A percentile compares a stretch with the other conserved stretches of the same genome.
Conservation (phyloP, 1,139 yeast genomes). For the Wickerhamomyces sp. region DNA sequence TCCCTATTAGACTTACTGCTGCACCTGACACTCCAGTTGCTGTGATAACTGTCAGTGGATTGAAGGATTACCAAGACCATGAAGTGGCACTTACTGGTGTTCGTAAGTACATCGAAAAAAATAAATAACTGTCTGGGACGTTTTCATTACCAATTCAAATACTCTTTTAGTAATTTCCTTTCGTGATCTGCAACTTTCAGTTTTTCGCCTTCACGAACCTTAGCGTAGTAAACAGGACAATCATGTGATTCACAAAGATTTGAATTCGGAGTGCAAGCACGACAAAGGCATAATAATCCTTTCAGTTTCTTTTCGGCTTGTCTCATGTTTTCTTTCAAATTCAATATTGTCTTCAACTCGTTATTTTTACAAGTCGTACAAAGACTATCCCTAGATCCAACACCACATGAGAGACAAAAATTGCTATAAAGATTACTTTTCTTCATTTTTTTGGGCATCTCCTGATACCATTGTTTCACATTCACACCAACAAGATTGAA, state of each 20-base stretch:
- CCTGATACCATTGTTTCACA: slow-evolving; percentile 71
- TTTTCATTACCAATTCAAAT: slow-evolving; percentile 13
- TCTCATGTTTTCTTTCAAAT: slow-evolving; percentile 19
- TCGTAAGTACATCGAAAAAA: not conserved
- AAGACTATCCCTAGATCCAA: slow-evolving; percentile 16
- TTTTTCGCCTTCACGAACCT: slow-evolving; percentile 25
- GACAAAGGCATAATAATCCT: slow-evolving; percentile 25
- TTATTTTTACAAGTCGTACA: slow-evolving; percentile 35
- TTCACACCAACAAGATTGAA: slow-evolving; percentile 83
- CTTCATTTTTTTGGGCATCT: slow-evolving; percentile 46
- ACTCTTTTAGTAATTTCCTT: slow-evolving; percentile 4
- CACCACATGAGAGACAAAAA: slow-evolving; percentile 21
- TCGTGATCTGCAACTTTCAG: slow-evolving; percentile 10
- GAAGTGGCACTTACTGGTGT: slow-evolving; percentile 26
- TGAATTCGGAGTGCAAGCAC: slow-evolving; percentile 24
- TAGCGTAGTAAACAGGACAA: slow-evolving; percentile 34
- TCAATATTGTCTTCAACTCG: slow-evolving; percentile 22
- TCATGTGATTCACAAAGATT: slow-evolving; percentile 31
- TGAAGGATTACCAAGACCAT: slow-evolving; percentile 46
- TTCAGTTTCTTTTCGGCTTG: slow-evolving; percentile 19
- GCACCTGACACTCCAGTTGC: slow-evolving; percentile 35
- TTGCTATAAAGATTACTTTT: slow-evolving; percentile 11
- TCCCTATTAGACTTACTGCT: slow-evolving; percentile 36
- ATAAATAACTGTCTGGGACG: not conserved
- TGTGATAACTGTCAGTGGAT: slow-evolving; percentile 44